phyloP scores from a whole-genome alignment of 371 early-diverging fungal genomes.

The Zychaea mexicana region DNA sequence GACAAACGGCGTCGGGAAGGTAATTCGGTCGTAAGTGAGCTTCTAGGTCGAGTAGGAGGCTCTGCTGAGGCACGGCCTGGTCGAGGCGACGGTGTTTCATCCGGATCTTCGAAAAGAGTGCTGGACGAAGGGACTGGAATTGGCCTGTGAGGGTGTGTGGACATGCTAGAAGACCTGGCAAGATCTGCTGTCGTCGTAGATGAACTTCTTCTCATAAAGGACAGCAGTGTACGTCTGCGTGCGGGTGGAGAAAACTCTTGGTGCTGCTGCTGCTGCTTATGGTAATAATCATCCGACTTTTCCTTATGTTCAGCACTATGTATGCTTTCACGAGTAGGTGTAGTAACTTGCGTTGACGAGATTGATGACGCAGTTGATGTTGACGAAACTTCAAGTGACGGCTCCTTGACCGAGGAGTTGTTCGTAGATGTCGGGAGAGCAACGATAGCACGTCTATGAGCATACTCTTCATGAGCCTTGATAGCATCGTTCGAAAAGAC shows the following conservation, averaged over 20 bases:
- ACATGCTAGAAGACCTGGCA: slow-evolving; percentile 10
- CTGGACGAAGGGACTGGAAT: slow-evolving; percentile 35
- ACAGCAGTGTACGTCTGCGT: slow-evolving; percentile 26
- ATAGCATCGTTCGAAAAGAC: slow-evolving; percentile 33
- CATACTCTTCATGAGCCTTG: slow-evolving; percentile 30
- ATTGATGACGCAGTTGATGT: slow-evolving; percentile 7
- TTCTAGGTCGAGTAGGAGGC: slow-evolving; percentile 6
- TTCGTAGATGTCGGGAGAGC: slow-evolving; percentile 16
- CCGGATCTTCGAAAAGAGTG: slow-evolving; percentile 47
- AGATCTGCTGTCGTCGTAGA: not conserved
- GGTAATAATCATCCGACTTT: not conserved
- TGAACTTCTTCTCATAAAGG: slow-evolving; percentile 31
- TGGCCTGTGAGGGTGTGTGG: slow-evolving; percentile 3
- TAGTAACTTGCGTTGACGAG: not conserved
- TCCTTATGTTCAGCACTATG: not conserved
- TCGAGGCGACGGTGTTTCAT: slow-evolving; percentile 18
- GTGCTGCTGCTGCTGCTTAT: not conserved
- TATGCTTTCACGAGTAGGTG: not conserved
- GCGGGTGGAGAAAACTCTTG: slow-evolving; percentile 5
- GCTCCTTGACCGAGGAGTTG: slow-evolving; percentile 3
- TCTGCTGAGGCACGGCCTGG: not conserved
- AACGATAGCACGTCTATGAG: slow-evolving; percentile 24
- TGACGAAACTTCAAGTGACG: not conserved
- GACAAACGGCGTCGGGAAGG: slow-evolving; percentile 5
- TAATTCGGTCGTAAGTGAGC: not conserved